Percentiles rank a stretch among this genome's conserved stretches.
These are phyloP conservation scores for Pichia cactophila DNA, from an alignment of 1,139 yeast species.

Conservation along the genomic window DNA sequence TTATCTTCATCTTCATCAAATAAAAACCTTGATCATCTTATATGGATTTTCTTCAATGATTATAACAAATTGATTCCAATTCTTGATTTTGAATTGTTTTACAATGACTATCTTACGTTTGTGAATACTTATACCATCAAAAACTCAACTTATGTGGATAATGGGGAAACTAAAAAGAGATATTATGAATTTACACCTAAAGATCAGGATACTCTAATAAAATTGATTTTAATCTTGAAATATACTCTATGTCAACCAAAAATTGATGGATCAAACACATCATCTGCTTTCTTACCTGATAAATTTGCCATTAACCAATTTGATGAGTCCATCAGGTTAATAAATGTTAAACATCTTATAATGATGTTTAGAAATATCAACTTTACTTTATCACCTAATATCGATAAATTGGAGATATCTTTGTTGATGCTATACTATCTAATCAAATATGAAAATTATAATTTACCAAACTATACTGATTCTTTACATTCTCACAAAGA, in stretches of 20 bases:
- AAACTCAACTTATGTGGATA: slow-evolving; percentile 37
- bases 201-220: slow-evolving; percentile 44
- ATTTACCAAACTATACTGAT: slow-evolving; percentile 15
- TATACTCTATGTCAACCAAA: slow-evolving; percentile 27
- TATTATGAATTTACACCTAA: slow-evolving; percentile 44
- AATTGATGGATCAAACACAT: slow-evolving; percentile 9
- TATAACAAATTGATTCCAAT: slow-evolving; percentile 54
- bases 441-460: slow-evolving; percentile 25
- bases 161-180: slow-evolving; percentile 26
- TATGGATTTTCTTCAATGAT: slow-evolving; percentile 47
- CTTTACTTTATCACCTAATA: slow-evolving; percentile 21
- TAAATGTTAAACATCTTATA: slow-evolving; percentile 24
- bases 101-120: slow-evolving; percentile 50
- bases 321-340: slow-evolving; percentile 29
- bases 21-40: slow-evolving; percentile 44
- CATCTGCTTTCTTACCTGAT: slow-evolving; percentile 21
- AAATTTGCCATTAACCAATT: slow-evolving; percentile 24
- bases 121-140: slow-evolving; percentile 49
- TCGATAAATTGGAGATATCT: slow-evolving; percentile 27
- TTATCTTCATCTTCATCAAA: neutral
- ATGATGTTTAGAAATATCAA: slow-evolving; percentile 25
- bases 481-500: slow-evolving; percentile 11
- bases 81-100: slow-evolving; percentile 51
- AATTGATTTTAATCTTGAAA: slow-evolving; percentile 31
- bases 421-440: slow-evolving; percentile 26